Base-by-base conservation (phyloP, 164 flowering plant genomes). In the Magnolia kwangsiensis region DNA sequence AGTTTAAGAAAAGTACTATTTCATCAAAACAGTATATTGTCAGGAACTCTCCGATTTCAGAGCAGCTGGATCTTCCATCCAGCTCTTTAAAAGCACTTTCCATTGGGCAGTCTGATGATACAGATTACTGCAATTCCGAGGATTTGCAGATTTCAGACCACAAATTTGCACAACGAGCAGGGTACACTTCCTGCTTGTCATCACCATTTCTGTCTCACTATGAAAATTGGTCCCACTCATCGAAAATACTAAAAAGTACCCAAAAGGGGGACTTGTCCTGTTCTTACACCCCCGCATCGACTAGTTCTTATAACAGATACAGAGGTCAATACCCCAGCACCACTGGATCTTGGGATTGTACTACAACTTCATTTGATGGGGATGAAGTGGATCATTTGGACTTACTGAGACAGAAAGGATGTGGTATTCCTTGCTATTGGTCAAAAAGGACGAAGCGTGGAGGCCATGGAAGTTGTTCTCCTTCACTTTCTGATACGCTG, bases 381-480 rank as follows among this genome's bases (percentile, higher is more conserved):
- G 94, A 89, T 75, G 92, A 89, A 73, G 89, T 85, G 78, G 95
- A 94, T 75, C 86, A 78, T 9, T 84, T 96, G 78, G 96, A 90
- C 75, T 82, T 90, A 58, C 87, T 89, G 0, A 89, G 90, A 31
- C 82, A 89, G 14, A 91, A 88, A 76, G 98, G 97, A 55, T 92
- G 98, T 80, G 98, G 98, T 19, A 91, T 95, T 82, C 90, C 98
- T 78, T 90, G 95, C 78, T 92, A 90, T 78, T 89, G 98, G 98
- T 85, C 99, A 0, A 93, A 82, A 78, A 90, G 89, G 74, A 86
- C 90, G 4, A 90, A 86, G 78, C 86, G 85, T 72, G 88, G 89
- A 78, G 78, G 73, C 13, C 86, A 85, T 76, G 82, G 92, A 23
- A 86, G 90, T 73, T 88, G 92, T 81, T 94, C 98, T 59, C 99